A percentile compares a stretch with the other conserved stretches of the same genome.
These are phyloP conservation scores for Scenedesmus sp. DNA, from an alignment of 163 green algal genomes.

Conservation along the genomic window DNA sequence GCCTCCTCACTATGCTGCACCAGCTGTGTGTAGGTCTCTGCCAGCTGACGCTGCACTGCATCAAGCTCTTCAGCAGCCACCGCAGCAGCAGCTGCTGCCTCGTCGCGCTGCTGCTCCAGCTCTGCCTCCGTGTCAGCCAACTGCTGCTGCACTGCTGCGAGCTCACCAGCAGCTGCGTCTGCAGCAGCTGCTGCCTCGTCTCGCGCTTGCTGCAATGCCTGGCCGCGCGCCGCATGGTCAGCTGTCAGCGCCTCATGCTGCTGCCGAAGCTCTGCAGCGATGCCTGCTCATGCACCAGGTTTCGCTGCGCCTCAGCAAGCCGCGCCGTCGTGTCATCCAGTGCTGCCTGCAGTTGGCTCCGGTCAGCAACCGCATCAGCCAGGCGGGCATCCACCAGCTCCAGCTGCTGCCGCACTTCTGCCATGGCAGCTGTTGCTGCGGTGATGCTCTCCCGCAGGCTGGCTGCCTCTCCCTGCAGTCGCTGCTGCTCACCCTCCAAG, in stretches of 20 bases:
- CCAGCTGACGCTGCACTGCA: neutral
- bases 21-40: neutral
- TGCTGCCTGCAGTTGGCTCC: conserved; percentile 3
- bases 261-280: conserved; percentile 31
- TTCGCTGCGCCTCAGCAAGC: conserved; percentile 16
- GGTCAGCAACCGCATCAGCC: conserved; percentile 11
- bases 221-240: neutral
- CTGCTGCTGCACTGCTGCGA: neutral
- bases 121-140: neutral
- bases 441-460: neutral
- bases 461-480: neutral
- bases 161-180: neutral
- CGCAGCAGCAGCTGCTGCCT: neutral
- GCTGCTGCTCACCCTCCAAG: neutral
- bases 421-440: neutral
- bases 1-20: neutral
- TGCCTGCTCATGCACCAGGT: neutral
- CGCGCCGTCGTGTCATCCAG: conserved; percentile 9
- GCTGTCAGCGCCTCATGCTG: neutral
- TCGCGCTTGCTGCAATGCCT: neutral
- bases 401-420: conserved; percentile 17
- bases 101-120: neutral
- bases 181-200: neutral
- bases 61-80: neutral
- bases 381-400: conserved; percentile 16